Evolutionary conservation across 306 rosid species (phyloP).

Genomic region (Cucumis cinereus): DNA sequence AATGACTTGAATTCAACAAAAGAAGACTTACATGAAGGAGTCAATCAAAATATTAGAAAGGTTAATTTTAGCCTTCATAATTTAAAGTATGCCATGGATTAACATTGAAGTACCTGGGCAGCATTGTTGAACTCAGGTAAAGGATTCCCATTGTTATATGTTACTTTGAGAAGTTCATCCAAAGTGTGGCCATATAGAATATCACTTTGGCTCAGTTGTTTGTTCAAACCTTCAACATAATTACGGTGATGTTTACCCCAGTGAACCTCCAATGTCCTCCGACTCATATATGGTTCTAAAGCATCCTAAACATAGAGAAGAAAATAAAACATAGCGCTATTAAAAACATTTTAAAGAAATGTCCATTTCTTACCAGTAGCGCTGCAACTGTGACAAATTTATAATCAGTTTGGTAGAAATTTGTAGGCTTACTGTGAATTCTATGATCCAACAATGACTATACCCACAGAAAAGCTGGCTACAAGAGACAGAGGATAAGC

Average conservation of each 20-base stretch:
- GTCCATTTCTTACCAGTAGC: background rate
- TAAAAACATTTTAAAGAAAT: background rate
- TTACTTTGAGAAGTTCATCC: constrained; percentile 82
- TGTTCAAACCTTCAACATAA: constrained; percentile 61
- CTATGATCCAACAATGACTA: background rate
- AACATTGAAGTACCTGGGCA: constrained; percentile 60
- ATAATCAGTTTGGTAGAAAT: background rate
- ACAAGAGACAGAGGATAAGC: background rate
- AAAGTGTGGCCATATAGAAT: constrained; percentile 65
- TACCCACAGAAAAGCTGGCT: background rate
- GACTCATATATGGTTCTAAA: constrained; percentile 84
- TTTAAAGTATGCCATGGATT: background rate
- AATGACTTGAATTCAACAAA: background rate
- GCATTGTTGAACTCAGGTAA: constrained; percentile 82
- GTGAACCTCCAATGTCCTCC: constrained; percentile 57
- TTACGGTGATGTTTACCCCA: constrained; percentile 80
- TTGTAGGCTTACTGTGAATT: background rate
- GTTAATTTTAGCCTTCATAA: background rate
- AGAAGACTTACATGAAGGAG: background rate
- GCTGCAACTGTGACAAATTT: background rate
- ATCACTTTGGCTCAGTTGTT: constrained; percentile 70
- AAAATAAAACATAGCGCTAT: background rate
- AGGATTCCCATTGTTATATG: constrained; percentile 89
- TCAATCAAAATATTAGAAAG: background rate
- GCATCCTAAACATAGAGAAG: constrained; percentile 53